These are phyloP conservation scores for Prunus yedoensis DNA, from an alignment of 331 rosid genomes.

Conservation along the genomic window DNA sequence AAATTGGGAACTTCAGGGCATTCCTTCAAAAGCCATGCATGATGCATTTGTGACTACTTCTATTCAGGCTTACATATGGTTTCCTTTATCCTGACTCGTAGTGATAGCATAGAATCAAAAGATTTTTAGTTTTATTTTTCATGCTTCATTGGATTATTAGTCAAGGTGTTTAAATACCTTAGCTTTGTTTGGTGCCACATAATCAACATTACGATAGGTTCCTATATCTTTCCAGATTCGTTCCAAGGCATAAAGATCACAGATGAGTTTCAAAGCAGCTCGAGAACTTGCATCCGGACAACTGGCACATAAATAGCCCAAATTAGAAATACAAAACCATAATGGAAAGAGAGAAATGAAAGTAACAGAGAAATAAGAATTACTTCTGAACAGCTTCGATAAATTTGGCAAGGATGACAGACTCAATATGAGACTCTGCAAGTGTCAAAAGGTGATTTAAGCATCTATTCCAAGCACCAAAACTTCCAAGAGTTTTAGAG, in stretches of 20 bases:
- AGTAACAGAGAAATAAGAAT: slow-evolving; percentile 26
- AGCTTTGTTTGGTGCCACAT: slow-evolving; percentile 96
- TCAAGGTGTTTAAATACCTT: slow-evolving; percentile 51
- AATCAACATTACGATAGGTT: slow-evolving; percentile 95
- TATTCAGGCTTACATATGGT: neutral
- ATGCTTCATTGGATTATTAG: neutral
- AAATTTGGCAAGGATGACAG: slow-evolving; percentile 88
- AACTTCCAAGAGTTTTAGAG: slow-evolving; percentile 76
- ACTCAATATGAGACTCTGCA: slow-evolving; percentile 90
- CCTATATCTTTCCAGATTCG: slow-evolving; percentile 97
- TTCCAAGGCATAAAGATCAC: slow-evolving; percentile 96
- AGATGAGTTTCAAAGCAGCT: slow-evolving; percentile 80
- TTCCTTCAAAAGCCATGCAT: neutral
- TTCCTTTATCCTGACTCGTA: neutral
- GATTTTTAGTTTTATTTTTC: neutral
- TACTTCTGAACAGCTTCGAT: slow-evolving; percentile 84
- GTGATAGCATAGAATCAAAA: neutral
- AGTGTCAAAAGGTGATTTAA: slow-evolving; percentile 94
- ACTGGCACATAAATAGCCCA: slow-evolving; percentile 40
- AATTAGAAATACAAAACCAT: slow-evolving; percentile 26
- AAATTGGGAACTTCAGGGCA: neutral
- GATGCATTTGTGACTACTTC: neutral
- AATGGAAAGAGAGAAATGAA: neutral
- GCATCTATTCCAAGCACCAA: slow-evolving; percentile 98
- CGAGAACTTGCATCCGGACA: slow-evolving; percentile 76